A percentile compares a stretch with the other conserved stretches of the same genome.
Evolutionary conservation across 306 rosid species (phyloP).

Genomic region (Lithocarpus polystachyus): DNA sequence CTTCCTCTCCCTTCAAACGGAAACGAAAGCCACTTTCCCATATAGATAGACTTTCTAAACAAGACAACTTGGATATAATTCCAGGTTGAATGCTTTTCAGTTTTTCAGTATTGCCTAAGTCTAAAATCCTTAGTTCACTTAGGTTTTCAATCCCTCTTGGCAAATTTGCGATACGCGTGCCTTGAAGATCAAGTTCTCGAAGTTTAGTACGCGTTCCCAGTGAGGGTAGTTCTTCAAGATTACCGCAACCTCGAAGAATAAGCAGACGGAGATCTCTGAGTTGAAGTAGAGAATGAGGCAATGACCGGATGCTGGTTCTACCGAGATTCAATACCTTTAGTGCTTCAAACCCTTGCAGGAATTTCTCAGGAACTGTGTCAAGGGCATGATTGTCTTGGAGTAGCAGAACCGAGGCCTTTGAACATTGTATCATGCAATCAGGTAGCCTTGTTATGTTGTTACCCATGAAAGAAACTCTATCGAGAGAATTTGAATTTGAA

Average conservation of each 20-base stretch:
- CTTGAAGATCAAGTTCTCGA: not conserved
- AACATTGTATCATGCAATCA: not conserved
- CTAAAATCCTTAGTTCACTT: constrained; percentile 3
- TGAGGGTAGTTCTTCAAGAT: constrained; percentile 9
- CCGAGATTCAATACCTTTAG: constrained; percentile 9
- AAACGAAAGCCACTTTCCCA: not conserved
- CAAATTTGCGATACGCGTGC: not conserved
- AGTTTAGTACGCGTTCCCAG: constrained; percentile 10
- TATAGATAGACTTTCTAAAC: constrained; percentile 9
- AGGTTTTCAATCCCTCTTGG: constrained; percentile 13
- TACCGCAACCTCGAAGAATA: not conserved
- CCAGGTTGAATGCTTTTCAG: constrained; percentile 11
- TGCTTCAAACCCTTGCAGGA: constrained; percentile 8
- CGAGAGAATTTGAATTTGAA: not conserved
- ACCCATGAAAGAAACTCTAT: constrained; percentile 14
- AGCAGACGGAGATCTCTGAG: constrained; percentile 8
- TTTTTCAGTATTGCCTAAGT: not conserved
- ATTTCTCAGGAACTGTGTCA: not conserved
- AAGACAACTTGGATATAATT: constrained; percentile 11
- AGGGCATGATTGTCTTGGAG: constrained; percentile 4
- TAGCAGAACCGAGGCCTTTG: not conserved
- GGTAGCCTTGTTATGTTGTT: constrained; percentile 5
- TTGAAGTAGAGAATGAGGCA: constrained; percentile 8
- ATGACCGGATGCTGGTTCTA: not conserved
- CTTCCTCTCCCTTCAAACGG: not conserved